These are phyloP conservation scores for Phytophthora tentaculata DNA, from an alignment of 352 stramenopile genomes.

Conservation along the genomic window DNA sequence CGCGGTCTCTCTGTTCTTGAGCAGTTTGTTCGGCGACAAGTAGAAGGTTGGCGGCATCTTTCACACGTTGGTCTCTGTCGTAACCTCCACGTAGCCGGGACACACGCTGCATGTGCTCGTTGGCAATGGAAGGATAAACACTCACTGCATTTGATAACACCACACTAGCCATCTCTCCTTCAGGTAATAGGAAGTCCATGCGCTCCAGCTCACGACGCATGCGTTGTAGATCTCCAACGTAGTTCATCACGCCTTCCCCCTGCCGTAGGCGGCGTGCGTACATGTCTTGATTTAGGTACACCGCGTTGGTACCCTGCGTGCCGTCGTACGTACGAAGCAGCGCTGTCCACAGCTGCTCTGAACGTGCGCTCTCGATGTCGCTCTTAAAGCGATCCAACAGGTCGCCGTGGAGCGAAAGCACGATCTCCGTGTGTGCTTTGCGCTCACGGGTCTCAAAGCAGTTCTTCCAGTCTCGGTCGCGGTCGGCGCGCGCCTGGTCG, in stretches of 20 bases:
- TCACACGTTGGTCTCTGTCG: not conserved
- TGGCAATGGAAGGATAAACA: not conserved
- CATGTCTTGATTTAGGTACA: not conserved
- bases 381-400: too few species aligned
- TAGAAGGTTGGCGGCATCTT: not conserved
- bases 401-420: too few species aligned
- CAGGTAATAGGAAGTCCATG: not conserved
- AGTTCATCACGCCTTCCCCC: not conserved
- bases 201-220: not conserved
- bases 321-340: too few species aligned
- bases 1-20: not conserved
- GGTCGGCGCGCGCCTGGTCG: too few species aligned
- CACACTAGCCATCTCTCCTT: not conserved
- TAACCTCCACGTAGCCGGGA: not conserved
- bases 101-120: not conserved
- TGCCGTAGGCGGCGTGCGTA: not conserved
- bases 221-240: not conserved
- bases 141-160: not conserved
- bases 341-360: too few species aligned
- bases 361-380: too few species aligned
- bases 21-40: not conserved
- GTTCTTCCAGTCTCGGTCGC: too few species aligned
- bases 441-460: too few species aligned
- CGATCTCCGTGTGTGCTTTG: too few species aligned
- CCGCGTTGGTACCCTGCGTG: too few species aligned